Evolutionary conservation across 352 stramenopile genomes (phyloP), one percentile per base, ranked within the genome.

Genomic region (Phytophthora meadii): DNA sequence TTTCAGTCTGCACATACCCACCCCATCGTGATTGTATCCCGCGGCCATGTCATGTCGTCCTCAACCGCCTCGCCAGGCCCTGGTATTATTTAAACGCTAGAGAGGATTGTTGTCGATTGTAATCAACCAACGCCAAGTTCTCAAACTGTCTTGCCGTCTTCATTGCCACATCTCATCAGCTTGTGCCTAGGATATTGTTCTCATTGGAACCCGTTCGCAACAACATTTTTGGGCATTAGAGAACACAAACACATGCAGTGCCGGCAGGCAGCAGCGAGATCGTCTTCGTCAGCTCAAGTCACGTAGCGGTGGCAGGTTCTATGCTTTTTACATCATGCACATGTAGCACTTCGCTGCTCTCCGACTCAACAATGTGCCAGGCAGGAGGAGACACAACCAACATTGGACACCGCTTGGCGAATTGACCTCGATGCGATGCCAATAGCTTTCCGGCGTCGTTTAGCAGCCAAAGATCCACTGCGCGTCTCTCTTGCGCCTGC

Each of bases 11-110:
- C 52, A 70, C 44, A 70, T 63, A 57, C 22, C 22, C 19, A 19
- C 54, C 34, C 22, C 51, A 28, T 5, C 41, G n/a, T 60, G 63
- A 54, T 73, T 73, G 58, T 73, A 70, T 52, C 19, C 39, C 30
- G 40, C 42, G 37, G 30, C 59, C 36, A 46, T 54, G 36, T 58
- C 40, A 53, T 70, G 39, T 63, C 45, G 30, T 40, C 41, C 46
- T 22, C 32, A 62, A 57, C 44, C 57, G 39, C 10, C 30, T 32
- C 9, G 19, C 14, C 27, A 36, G 12, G 12, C 37, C 6, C 28
- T 17, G 52, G 65, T 48, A 62, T 34, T 74, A 74, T 74, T 74
- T 74, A 74, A 65, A n/a, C 30, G 30, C 30, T 52, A 42, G 59
- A 60, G 25, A 60, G 48, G 59, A n/a, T 49, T 55, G 53, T 51